phyloP scores from a whole-genome alignment of 2,329 filamentous ascomycete species.

The Emydomyces testavorans region DNA sequence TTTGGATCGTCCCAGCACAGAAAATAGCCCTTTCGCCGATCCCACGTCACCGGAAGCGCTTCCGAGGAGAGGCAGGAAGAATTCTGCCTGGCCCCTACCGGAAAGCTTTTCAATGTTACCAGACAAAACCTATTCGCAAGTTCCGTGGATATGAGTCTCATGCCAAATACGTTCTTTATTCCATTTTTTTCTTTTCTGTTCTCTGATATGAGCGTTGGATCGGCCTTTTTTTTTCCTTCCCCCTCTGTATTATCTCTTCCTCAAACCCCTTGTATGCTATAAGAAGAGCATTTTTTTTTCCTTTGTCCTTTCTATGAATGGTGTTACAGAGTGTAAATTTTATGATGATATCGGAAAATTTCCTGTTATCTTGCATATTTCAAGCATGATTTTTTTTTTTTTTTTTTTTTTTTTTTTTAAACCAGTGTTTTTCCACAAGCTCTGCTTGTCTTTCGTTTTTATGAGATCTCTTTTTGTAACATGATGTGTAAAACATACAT shows the following conservation, averaged over 20 bases:
- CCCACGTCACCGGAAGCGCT: constrained; percentile 1
- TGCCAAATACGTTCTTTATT: no score
- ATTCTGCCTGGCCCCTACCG: constrained; percentile 5
- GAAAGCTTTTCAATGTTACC: constrained; percentile 1
- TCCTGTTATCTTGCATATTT: neutral
- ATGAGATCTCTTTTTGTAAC: no score
- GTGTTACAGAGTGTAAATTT: neutral
- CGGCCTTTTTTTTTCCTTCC: neutral
- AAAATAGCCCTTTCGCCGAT: neutral
- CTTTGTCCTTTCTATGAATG: neutral
- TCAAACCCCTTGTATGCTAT: no score
- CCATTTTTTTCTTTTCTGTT: neutral
- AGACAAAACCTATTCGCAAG: constrained; percentile 8
- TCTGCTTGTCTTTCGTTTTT: no score
- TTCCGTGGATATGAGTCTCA: constrained; percentile 9
- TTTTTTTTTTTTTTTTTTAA: neutral
- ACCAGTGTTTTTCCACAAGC: no score
- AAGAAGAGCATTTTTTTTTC: no score
- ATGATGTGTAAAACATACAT: no score
- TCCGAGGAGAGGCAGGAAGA: constrained; percentile 3
- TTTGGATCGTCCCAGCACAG: neutral
- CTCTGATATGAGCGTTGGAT: neutral
- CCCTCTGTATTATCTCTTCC: no score
- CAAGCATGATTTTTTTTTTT: neutral
- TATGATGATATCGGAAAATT: neutral